Evolutionary conservation across 768 basidiomycete genomes (phyloP), one percentile per base, ranked within the genome.

Genomic region (Lactifluus pinguis): DNA sequence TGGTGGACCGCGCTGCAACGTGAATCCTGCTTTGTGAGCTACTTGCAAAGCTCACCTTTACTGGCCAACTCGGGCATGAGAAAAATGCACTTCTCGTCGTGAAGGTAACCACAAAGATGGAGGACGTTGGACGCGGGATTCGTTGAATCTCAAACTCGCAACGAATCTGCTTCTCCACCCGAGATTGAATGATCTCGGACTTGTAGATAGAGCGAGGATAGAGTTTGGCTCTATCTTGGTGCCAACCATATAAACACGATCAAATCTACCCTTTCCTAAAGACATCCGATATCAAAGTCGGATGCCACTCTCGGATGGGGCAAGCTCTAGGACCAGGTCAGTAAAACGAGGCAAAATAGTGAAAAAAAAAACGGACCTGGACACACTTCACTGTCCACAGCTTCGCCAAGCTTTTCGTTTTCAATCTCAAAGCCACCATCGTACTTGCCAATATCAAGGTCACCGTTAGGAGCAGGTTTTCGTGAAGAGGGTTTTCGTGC

Each of bases 261-360:
- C 97, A 67, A 98, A 99, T 76, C 98, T 98, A 49, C 97, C 97
- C 72, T 98, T 98, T n/a, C 97, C 97, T 1, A 99, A 3, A 94
- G 93, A 10, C 93, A 84, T 15, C 97, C 95, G 69, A 98, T 95
- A 64, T 97, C 92, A 67, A 99, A 97, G 56, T 85, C 80, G 60
- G 77, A 34, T 82, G 84, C 87, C 94, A 93, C 68, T 92, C 90
- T 19, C 85, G 82, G 0, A 90, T 92, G 19, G 89, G 91, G 41
- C 76, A 80, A 63, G 76, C 78, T 58, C 88, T 61, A 4, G 32
- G 38, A 49, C 36, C 36, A 38, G 32, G 36, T 38, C 6, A 38
- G 36, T 38, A 36, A 36, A 38, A 45, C 32, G 65, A 64, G 42
- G 54, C 57, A n/a, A 56, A 52, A 34, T 53, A 38, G 32, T 39